phyloP scores from a whole-genome alignment of 1,139 yeast species.

The Pneumocystis murina region DNA sequence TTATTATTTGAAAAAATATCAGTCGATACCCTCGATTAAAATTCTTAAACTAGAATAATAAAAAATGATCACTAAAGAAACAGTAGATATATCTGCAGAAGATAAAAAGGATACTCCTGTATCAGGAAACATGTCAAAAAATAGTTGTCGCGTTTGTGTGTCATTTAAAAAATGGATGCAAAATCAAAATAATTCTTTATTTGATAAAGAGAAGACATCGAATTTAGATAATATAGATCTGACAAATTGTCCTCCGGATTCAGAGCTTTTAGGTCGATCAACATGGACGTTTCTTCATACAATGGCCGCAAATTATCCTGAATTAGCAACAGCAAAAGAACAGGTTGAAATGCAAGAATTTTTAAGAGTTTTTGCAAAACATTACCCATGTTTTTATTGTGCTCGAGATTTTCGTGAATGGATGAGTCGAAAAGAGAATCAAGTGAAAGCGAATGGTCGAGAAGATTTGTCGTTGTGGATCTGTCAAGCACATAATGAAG shows the following conservation, averaged over 20 bases:
- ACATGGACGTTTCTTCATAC: constrained; percentile 91
- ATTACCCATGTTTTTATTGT: constrained; percentile 93
- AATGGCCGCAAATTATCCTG: constrained; percentile 82
- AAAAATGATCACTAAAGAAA: not conserved
- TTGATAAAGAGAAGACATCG: not conserved
- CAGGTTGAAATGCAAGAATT: constrained; percentile 63
- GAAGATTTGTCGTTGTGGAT: constrained; percentile 82
- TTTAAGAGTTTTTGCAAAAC: constrained; percentile 51
- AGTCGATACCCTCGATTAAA: not conserved
- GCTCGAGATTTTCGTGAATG: constrained; percentile 69
- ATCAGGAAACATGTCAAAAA: not conserved
- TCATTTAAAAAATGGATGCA: not conserved
- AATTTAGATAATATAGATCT: not conserved
- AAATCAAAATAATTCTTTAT: not conserved
- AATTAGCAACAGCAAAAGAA: constrained; percentile 41
- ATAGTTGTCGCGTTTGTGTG: not conserved
- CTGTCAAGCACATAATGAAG: constrained; percentile 88
- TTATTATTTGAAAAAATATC: not conserved
- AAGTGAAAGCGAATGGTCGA: constrained; percentile 54
- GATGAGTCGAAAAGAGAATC: constrained; percentile 34
- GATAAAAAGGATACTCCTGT: not conserved
- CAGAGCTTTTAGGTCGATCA: constrained; percentile 60
- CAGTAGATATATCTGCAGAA: not conserved
- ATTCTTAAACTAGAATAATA: not conserved
- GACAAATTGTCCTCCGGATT: constrained; percentile 73